These are phyloP conservation scores for Begonia fuchsioides DNA, from an alignment of 306 rosid genomes.

Conservation along the genomic window DNA sequence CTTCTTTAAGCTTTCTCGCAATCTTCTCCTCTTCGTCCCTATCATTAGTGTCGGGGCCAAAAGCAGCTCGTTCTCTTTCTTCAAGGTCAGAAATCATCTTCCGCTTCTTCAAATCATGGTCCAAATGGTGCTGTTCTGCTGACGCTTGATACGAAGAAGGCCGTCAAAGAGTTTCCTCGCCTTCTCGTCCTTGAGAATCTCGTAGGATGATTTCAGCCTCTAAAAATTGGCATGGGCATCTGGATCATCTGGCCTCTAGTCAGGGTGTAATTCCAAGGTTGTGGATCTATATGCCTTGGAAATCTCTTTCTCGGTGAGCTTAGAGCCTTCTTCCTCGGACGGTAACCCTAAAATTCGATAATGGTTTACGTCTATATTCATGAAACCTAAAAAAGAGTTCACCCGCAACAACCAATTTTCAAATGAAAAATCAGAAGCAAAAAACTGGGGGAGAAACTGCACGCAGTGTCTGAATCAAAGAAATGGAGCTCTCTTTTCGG, in stretches of 20 bases:
- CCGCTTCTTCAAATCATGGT: conserved; percentile 38
- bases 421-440: too few relatives aligned
- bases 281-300: conserved; percentile 56
- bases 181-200: conserved; percentile 65
- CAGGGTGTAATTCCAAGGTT: conserved; percentile 79
- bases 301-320: conserved; percentile 51
- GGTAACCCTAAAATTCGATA: conserved; percentile 56
- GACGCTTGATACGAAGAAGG: conserved; percentile 52
- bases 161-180: conserved; percentile 73
- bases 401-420: too few relatives aligned
- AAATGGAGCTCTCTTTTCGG: too few relatives aligned
- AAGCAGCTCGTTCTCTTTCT: conserved; percentile 54
- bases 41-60: conserved; percentile 34
- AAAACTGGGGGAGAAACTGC: too few relatives aligned
- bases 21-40: conserved; percentile 67
- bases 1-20: conserved; percentile 49
- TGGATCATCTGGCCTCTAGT: conserved; percentile 44
- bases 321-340: conserved; percentile 70
- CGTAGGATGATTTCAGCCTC: conserved; percentile 56
- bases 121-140: conserved; percentile 44
- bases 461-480: too few relatives aligned
- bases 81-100: conserved; percentile 89
- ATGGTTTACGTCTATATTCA: conserved; percentile 30
- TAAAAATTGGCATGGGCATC: conserved; percentile 34
- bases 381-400: not conserved